Evolutionary conservation across 768 basidiomycete genomes (phyloP).

Genomic region (Leccinum disarticulatum): DNA sequence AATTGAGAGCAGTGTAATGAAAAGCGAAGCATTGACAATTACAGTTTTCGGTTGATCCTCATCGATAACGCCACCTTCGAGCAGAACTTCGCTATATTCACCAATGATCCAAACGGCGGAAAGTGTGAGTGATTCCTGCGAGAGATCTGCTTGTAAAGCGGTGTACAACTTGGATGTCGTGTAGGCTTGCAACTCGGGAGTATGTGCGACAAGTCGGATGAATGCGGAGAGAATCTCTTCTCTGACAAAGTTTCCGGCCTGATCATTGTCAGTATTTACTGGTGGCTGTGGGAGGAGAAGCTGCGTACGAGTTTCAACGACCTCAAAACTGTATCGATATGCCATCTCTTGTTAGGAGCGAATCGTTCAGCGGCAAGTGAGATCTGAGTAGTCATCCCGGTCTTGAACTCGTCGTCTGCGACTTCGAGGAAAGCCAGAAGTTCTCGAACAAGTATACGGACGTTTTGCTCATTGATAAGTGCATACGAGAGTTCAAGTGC

Average conservation of each 20-base stretch:
- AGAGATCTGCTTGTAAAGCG: conserved; percentile 86
- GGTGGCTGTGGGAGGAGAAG: background rate
- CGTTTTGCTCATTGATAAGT: conserved; percentile 92
- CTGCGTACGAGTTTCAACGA: conserved; percentile 81
- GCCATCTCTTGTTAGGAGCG: conserved; percentile 98
- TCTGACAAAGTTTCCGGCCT: conserved; percentile 98
- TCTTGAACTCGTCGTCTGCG: conserved; percentile 98
- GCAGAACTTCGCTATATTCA: conserved; percentile 88
- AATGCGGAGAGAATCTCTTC: conserved; percentile 96
- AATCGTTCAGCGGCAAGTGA: conserved; percentile 93
- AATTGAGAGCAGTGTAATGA: background rate
- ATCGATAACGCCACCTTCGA: conserved; percentile 82
- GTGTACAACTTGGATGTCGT: conserved; percentile 89
- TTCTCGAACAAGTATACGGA: conserved; percentile 89
- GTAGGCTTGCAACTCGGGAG: conserved; percentile 94
- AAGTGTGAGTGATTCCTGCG: conserved; percentile 93
- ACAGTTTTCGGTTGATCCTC: conserved; percentile 74
- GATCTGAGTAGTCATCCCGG: conserved; percentile 97
- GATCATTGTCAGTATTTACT: background rate
- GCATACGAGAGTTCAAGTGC: conserved; percentile 97
- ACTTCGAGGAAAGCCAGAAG: conserved; percentile 95
- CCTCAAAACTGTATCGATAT: conserved; percentile 95
- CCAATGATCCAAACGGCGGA: conserved; percentile 95
- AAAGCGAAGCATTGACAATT: conserved; percentile 18
- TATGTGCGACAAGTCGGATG: conserved; percentile 94